phyloP scores from a whole-genome alignment of 1,284 basidiomycete genomes.

The Ganoderma lucidum region DNA sequence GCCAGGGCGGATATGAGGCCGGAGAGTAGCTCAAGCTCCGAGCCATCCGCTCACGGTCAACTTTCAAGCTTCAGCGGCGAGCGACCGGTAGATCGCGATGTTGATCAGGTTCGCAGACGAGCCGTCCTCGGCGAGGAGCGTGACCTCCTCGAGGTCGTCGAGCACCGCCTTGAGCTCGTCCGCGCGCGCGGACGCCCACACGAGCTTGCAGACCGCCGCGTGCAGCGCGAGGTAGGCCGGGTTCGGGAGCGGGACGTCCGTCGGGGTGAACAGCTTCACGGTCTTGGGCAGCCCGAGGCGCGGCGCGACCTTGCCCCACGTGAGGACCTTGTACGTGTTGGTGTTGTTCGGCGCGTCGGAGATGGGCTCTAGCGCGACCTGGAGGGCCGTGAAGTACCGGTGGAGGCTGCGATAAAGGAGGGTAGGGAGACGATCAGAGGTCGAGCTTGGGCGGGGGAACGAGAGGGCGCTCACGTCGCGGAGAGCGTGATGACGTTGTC shows the following conservation, averaged over 20 bases:
- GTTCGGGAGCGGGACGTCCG: conserved; percentile 22
- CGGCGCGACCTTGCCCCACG: conserved; percentile 32
- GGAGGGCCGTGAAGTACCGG: conserved; percentile 32
- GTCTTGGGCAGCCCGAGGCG: conserved; percentile 30
- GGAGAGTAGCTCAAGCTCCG: background rate
- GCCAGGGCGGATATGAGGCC: background rate
- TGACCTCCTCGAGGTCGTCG: conserved; percentile 29
- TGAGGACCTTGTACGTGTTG: conserved; percentile 27
- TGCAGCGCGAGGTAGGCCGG: conserved; percentile 30
- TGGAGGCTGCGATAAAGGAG: conserved; percentile 16
- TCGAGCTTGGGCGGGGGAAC: background rate
- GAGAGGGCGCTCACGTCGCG: conserved; percentile 22
- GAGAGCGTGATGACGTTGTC: conserved; percentile 32
- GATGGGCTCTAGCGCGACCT: conserved; percentile 28
- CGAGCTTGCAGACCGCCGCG: conserved; percentile 27
- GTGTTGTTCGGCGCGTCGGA: conserved; percentile 11
- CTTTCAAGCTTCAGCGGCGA: conserved; percentile 7
- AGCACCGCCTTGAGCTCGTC: conserved; percentile 31
- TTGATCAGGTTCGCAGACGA: conserved; percentile 31
- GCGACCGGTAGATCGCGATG: conserved; percentile 29
- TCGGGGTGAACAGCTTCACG: conserved; percentile 22
- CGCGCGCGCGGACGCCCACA: conserved; percentile 30
- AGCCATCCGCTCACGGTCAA: too few species aligned
- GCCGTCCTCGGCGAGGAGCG: conserved; percentile 28
- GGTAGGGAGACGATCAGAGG: background rate